Evolutionary conservation across 768 basidiomycete species (phyloP).

Genomic region (Xerocomellus amylosporus): DNA sequence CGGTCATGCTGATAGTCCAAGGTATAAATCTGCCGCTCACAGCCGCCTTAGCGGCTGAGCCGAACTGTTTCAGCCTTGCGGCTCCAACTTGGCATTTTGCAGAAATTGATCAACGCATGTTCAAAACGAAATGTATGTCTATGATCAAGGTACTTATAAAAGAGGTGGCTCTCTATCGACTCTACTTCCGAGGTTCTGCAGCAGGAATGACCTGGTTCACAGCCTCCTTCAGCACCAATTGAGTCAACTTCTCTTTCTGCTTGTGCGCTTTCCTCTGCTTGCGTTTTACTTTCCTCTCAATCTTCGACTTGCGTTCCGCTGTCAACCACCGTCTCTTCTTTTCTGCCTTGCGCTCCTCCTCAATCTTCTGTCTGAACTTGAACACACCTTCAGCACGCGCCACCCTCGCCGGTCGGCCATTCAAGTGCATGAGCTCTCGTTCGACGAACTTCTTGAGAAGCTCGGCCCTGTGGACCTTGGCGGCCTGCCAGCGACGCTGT

Average conservation of each 20-base stretch:
- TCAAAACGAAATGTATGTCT: not conserved
- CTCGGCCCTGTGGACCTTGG: constrained; percentile 43
- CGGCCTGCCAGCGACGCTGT: constrained; percentile 69
- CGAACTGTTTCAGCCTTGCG: too few relatives aligned
- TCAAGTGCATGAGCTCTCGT: constrained; percentile 52
- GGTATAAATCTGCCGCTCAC: too few relatives aligned
- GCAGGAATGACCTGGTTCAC: constrained; percentile 60
- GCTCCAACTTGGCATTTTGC: too few relatives aligned
- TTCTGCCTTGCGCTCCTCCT: constrained; percentile 55
- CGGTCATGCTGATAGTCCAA: constrained; percentile 7
- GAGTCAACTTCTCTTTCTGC: constrained; percentile 53
- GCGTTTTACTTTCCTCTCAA: constrained; percentile 35
- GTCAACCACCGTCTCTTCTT: constrained; percentile 55
- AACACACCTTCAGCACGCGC: constrained; percentile 73
- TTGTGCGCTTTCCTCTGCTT: constrained; percentile 43
- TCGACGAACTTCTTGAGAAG: constrained; percentile 53
- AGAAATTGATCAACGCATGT: not conserved
- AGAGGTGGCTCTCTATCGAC: not conserved
- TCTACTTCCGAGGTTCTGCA: constrained; percentile 9
- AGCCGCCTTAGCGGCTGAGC: too few relatives aligned
- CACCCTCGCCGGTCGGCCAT: constrained; percentile 58
- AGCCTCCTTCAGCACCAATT: constrained; percentile 50
- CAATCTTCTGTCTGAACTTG: constrained; percentile 64
- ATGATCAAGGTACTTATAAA: not conserved
- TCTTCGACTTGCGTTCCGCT: constrained; percentile 36